phyloP scores from a whole-genome alignment of 345 rosid genomes.

The Jatropha curcas region DNA sequence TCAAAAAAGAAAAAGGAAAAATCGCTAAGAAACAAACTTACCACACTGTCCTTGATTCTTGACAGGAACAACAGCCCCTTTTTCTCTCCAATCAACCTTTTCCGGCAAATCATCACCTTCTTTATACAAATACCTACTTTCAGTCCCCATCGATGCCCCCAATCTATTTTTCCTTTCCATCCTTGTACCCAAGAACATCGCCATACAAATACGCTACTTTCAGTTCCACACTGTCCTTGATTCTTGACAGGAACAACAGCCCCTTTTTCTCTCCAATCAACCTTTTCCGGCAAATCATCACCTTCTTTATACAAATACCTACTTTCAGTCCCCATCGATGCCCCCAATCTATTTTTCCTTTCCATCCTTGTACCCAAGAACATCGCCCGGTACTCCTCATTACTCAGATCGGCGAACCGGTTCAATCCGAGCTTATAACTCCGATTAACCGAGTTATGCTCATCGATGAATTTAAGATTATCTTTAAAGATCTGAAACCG shows the following conservation, averaged over 20 bases:
- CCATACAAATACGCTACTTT: no score
- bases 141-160: neutral
- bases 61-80: slow-evolving; percentile 29
- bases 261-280: slow-evolving; percentile 34
- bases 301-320: slow-evolving; percentile 17
- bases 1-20: no score
- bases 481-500: slow-evolving; percentile 62
- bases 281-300: slow-evolving; percentile 23
- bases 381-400: slow-evolving; percentile 45
- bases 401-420: slow-evolving; percentile 64
- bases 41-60: slow-evolving; percentile 40
- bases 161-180: slow-evolving; percentile 20
- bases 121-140: slow-evolving; percentile 17
- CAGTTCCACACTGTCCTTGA: no score
- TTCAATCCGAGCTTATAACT: slow-evolving; percentile 55
- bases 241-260: slow-evolving; percentile 31
- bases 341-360: slow-evolving; percentile 7
- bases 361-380: slow-evolving; percentile 48
- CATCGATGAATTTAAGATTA: slow-evolving; percentile 50
- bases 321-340: neutral
- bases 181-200: slow-evolving; percentile 45
- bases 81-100: slow-evolving; percentile 29
- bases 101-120: slow-evolving; percentile 24
- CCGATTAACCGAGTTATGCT: slow-evolving; percentile 45
- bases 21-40: no score